phyloP scores from a whole-genome alignment of 768 basidiomycete genomes.

The Termitomyces sp. region DNA sequence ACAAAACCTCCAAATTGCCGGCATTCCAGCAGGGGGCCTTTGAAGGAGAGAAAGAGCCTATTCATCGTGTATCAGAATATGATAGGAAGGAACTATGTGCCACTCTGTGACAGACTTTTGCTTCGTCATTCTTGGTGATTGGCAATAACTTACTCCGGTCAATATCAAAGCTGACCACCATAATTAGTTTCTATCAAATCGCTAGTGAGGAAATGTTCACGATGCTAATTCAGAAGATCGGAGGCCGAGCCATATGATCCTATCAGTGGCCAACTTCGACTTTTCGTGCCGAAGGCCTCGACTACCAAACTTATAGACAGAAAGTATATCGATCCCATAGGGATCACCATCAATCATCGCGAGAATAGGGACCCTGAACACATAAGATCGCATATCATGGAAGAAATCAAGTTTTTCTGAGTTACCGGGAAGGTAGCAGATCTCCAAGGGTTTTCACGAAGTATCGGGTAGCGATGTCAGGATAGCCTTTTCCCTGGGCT shows the following conservation, averaged over 20 bases:
- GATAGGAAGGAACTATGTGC: neutral
- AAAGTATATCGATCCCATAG: conserved; percentile 88
- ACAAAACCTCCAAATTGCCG: conserved; percentile 61
- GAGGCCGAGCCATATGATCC: conserved; percentile 80
- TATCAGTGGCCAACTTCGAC: conserved; percentile 55
- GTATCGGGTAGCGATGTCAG: conserved; percentile 87
- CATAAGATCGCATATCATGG: neutral
- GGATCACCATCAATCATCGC: conserved; percentile 89
- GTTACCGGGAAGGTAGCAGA: conserved; percentile 56
- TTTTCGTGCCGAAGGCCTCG: conserved; percentile 64
- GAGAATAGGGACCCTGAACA: conserved; percentile 64
- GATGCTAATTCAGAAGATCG: conserved; percentile 58
- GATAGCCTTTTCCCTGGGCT: conserved; percentile 91
- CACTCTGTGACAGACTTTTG: conserved; percentile 46
- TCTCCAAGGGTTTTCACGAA: conserved; percentile 70
- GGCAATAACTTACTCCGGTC: conserved; percentile 58
- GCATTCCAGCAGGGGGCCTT: conserved; percentile 34
- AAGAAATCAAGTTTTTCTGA: neutral
- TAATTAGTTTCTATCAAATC: neutral
- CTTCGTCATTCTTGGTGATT: conserved; percentile 65
- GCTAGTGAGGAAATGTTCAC: conserved; percentile 31
- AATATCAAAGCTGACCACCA: conserved; percentile 47
- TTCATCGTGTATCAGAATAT: neutral
- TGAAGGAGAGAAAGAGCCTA: conserved; percentile 65
- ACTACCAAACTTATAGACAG: conserved; percentile 84